Evolutionary conservation across 2,329 filamentous ascomycete genomes (phyloP), one percentile per base, ranked within the genome.

Genomic region (Phaeosphaeriaceae sp.): DNA sequence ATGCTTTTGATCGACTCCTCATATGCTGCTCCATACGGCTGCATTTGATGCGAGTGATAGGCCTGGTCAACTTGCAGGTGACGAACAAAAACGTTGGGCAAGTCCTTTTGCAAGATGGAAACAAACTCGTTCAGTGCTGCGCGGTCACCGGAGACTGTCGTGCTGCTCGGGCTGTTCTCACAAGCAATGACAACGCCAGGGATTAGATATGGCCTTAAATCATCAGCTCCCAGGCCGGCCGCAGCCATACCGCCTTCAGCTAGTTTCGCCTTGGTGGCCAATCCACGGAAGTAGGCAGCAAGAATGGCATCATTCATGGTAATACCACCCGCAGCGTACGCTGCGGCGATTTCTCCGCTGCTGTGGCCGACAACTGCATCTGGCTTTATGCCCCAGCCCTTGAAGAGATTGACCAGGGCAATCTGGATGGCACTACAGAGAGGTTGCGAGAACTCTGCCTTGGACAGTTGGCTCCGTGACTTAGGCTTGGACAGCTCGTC

Each of bases 331-430:
- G 61, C 63, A 6, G 63, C 65, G 16, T 76, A 74, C 2, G 70
- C 60, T 0, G 74, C 75, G 0, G 71, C 74, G 8, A 75, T 73
- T 48, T 77, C 75, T 2, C 75, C 74, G 6, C 73, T 64, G 0
- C 73, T 75, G 44, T 77, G 74, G 3, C 75, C 74, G 9, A 56
- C 46, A 7, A 64, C 61, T 3, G 53, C 41, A 18, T 29, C 15
- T 3, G 60, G 56, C 1, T 16, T 11, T 13, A 64, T 39, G 8
- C 43, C 43, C 37, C 52, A 0, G 18, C 34, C 3, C 9, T n/a
- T 8, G 45, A 48, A 4, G 48, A 21, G 2, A 28, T 58, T 46
- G 2, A 58, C 54, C 1, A 64, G 33, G 1, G 45, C 58, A 6
- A 63, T 43, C 37, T 64, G 61, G 0, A 64, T 30, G 1, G 60